A percentile compares a stretch with the other conserved stretches of the same genome.
These are phyloP conservation scores for Ceratocystis cacaofunesta DNA, from an alignment of 2,329 filamentous ascomycete species.

Conservation along the genomic window DNA sequence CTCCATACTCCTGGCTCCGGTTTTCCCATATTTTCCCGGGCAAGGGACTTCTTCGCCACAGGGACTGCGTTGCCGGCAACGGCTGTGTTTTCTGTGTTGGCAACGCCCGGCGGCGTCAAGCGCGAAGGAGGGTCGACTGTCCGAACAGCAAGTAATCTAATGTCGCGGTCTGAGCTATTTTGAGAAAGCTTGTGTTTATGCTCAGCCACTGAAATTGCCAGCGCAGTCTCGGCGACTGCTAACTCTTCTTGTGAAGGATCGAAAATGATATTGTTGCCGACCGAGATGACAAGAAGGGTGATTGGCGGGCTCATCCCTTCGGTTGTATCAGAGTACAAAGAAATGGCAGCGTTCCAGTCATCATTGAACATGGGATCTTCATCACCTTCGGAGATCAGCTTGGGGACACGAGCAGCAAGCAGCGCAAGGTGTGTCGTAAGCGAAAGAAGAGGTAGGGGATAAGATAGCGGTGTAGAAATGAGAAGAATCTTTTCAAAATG, in stretches of 20 bases:
- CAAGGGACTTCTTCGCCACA: slow-evolving; percentile 28
- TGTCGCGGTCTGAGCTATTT: slow-evolving; percentile 30
- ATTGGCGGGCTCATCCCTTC: slow-evolving; percentile 53
- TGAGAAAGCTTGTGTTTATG: slow-evolving; percentile 19
- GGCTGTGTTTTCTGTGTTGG: slow-evolving; percentile 46
- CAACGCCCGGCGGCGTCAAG: slow-evolving; percentile 54
- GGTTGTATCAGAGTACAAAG: slow-evolving; percentile 48
- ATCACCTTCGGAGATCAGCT: slow-evolving; percentile 74
- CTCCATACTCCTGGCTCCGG: slow-evolving; percentile 64
- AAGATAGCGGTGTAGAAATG: slow-evolving; percentile 82
- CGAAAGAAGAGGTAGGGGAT: slow-evolving; percentile 82
- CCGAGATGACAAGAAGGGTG: slow-evolving; percentile 76
- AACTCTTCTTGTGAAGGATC: slow-evolving; percentile 86
- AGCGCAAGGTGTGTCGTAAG: slow-evolving; percentile 89
- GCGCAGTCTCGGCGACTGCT: slow-evolving; percentile 74
- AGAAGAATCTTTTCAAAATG: slow-evolving; percentile 58
- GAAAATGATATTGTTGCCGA: slow-evolving; percentile 81
- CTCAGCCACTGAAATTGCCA: slow-evolving; percentile 67
- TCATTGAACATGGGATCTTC: slow-evolving; percentile 97
- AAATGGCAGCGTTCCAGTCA: slow-evolving; percentile 77
- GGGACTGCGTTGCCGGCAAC: slow-evolving; percentile 27
- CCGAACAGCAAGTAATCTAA: slow-evolving; percentile 53
- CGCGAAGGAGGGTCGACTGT: slow-evolving; percentile 62
- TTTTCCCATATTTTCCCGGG: slow-evolving; percentile 23
- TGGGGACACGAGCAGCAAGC: slow-evolving; percentile 69